Base-by-base conservation (phyloP, 192 early-diverging fungal genomes). In the Phycomyces nitens region DNA sequence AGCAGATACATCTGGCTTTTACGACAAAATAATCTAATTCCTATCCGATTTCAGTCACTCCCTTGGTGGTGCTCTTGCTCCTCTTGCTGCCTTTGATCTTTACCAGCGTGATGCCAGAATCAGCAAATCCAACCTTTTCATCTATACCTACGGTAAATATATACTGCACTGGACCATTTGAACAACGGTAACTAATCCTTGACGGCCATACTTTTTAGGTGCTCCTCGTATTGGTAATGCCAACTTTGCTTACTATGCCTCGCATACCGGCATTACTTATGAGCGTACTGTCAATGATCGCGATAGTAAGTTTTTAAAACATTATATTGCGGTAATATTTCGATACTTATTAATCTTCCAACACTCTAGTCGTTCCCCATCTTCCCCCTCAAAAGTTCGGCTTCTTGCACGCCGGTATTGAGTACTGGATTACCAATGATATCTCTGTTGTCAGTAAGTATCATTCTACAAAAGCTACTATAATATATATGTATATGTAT, bases 161-260 rank as follows among this genome's bases (percentile, higher is more conserved):
- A 14, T 53, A n/a, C n/a, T n/a, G n/a, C n/a, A n/a, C n/a, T n/a
- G n/a, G n/a, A n/a, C n/a, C n/a, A n/a, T n/a, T n/a, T n/a, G n/a
- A n/a, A n/a, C n/a, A n/a, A n/a, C n/a, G n/a, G n/a, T n/a, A n/a
- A n/a, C n/a, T n/a, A n/a, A n/a, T n/a, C n/a, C n/a, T n/a, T n/a
- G n/a, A n/a, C n/a, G n/a, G n/a, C n/a, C n/a, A n/a, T n/a, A n/a
- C n/a, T n/a, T 23, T n/a, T 21, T 34, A 65, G 67, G 67, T 15
- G 62, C 43, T 9, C 69, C 69, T 58, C 69, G 69, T 18, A 39
- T 68, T 16, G 65, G 60, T 34, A 63, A 67, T n/a, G 51, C 64
- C 12, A 29, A 39, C 43, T 72, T 67, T 50, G 52, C 58, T 14
- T 56, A 57, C 18, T 74, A 74, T 26, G 54, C 58, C 22, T 29